phyloP scores from a whole-genome alignment of 1,139 yeast genomes.

The Candida frijolesensis region DNA sequence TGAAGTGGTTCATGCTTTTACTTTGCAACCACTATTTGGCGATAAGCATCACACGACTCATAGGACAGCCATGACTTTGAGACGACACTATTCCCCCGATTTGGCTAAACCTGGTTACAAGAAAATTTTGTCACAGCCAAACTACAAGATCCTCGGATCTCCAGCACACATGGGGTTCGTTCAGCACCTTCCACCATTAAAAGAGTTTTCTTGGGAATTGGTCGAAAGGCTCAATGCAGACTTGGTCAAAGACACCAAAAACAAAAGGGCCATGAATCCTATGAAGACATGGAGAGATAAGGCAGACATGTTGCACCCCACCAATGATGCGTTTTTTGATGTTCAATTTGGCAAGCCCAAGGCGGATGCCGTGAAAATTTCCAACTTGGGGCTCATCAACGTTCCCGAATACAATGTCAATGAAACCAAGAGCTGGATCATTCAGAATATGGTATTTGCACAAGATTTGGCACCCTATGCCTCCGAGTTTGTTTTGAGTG shows the following conservation, averaged over 20 bases:
- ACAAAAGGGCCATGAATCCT: constrained; percentile 28
- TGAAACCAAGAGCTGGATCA: constrained; percentile 21
- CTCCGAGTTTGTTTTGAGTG: constrained; percentile 38
- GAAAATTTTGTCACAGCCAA: constrained; percentile 20
- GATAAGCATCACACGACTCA: constrained; percentile 25
- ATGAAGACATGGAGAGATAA: constrained; percentile 23
- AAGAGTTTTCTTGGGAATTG: constrained; percentile 38
- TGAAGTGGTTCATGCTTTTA: constrained; percentile 26
- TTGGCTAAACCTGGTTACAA: constrained; percentile 21
- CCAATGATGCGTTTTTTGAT: constrained; percentile 26
- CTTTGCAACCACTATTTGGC: constrained; percentile 33
- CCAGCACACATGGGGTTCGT: constrained; percentile 37
- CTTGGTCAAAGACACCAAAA: constrained; percentile 22
- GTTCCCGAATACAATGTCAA: constrained; percentile 17
- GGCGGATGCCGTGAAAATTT: constrained; percentile 37
- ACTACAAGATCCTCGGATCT: constrained; percentile 35
- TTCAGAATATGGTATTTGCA: constrained; percentile 36
- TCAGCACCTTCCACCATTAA: constrained; percentile 32
- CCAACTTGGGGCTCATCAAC: constrained; percentile 41
- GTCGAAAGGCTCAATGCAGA: constrained; percentile 26
- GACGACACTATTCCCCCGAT: constrained; percentile 28
- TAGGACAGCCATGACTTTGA: constrained; percentile 37
- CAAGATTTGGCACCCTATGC: constrained; percentile 42
- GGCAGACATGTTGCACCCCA: constrained; percentile 20
- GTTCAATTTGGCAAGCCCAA: constrained; percentile 28